Percentiles rank a stretch among this genome's conserved stretches.
phyloP scores from a whole-genome alignment of 768 basidiomycete species.

The Boletellus emodensis region DNA sequence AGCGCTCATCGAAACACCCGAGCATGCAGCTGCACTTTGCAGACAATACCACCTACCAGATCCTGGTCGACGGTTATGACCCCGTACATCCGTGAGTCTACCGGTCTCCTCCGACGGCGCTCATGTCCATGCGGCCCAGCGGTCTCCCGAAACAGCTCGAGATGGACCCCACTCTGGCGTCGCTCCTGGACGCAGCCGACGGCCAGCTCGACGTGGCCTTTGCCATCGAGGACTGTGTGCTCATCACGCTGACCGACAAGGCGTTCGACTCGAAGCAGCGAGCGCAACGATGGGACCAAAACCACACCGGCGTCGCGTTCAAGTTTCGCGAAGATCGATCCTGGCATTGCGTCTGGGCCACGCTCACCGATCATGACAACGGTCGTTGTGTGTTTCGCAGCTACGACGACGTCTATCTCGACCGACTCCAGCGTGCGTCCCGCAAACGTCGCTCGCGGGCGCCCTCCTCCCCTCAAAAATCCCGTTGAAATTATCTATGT shows the following conservation, averaged over 20 bases:
- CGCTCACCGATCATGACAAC: slow-evolving; percentile 48
- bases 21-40: slow-evolving; percentile 45
- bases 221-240: slow-evolving; percentile 49
- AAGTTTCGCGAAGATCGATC: slow-evolving; percentile 44
- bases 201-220: slow-evolving; percentile 33
- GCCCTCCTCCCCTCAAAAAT: slow-evolving; percentile 20
- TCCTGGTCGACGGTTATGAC: slow-evolving; percentile 63
- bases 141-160: slow-evolving; percentile 60
- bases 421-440: slow-evolving; percentile 41
- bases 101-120: not conserved
- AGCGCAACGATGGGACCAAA: slow-evolving; percentile 34
- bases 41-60: slow-evolving; percentile 42
- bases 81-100: slow-evolving; percentile 40
- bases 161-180: slow-evolving; percentile 41
- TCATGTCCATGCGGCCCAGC: slow-evolving; percentile 9
- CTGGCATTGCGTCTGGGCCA: slow-evolving; percentile 72
- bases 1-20: slow-evolving; percentile 43
- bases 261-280: slow-evolving; percentile 44
- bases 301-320: slow-evolving; percentile 44
- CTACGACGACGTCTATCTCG: slow-evolving; percentile 58
- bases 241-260: slow-evolving; percentile 54
- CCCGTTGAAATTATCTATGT: slow-evolving; percentile 14
- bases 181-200: slow-evolving; percentile 39
- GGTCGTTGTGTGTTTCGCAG: slow-evolving; percentile 50
- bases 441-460: slow-evolving; percentile 31